Conservation (phyloP, 2,329 filamentous ascomycete genomes). For the Neofusicoccum sp. region DNA sequence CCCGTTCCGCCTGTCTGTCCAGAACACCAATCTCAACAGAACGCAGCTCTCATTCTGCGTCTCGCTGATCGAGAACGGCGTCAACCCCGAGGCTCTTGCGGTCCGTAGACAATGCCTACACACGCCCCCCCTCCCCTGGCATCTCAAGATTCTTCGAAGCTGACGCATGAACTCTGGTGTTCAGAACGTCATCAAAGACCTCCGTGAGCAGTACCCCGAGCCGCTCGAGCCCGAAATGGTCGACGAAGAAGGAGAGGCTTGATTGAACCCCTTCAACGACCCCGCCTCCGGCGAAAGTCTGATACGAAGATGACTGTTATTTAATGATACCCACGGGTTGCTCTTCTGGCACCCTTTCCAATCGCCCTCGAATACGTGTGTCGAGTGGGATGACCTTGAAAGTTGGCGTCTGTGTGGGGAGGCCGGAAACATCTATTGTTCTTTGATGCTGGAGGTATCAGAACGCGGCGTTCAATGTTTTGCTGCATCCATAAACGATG, state of each 20-base stretch:
- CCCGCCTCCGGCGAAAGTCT: too few species aligned
- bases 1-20: not conserved
- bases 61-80: slow-evolving; percentile 93
- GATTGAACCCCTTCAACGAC: too few species aligned
- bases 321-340: not conserved
- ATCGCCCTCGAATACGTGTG: too few species aligned
- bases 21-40: slow-evolving; percentile 94
- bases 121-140: not conserved
- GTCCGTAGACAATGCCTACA: slow-evolving; percentile 54
- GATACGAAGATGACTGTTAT: not conserved
- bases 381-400: too few species aligned
- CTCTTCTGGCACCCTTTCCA: too few species aligned
- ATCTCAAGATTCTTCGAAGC: slow-evolving; percentile 61
- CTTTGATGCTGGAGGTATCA: too few species aligned
- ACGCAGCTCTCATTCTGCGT: slow-evolving; percentile 92
- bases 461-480: too few species aligned
- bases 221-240: slow-evolving; percentile 5
- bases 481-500: too few species aligned
- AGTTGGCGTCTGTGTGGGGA: too few species aligned
- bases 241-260: slow-evolving; percentile 9
- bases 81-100: slow-evolving; percentile 91
- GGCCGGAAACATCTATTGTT: too few species aligned
- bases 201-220: slow-evolving; percentile 42
- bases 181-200: slow-evolving; percentile 49
- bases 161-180: slow-evolving; percentile 69